A percentile compares a stretch with the other conserved stretches of the same genome.
These are phyloP conservation scores for Verbena officinalis DNA, from an alignment of 257 asterid genomes.

Conservation along the genomic window DNA sequence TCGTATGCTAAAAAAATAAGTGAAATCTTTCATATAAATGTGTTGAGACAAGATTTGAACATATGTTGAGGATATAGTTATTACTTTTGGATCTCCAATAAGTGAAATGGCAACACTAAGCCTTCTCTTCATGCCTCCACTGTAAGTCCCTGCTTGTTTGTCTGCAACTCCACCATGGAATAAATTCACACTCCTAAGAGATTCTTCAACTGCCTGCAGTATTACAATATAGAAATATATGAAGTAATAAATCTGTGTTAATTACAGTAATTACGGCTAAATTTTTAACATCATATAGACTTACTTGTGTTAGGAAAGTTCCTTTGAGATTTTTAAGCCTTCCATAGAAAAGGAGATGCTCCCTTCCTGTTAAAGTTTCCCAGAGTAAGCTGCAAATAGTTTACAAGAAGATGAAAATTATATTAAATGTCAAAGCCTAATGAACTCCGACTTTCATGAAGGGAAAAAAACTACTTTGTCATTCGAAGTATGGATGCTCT, in stretches of 20 bases:
- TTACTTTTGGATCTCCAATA: conserved; percentile 95
- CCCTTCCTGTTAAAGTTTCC: conserved; percentile 87
- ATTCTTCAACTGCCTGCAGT: conserved; percentile 88
- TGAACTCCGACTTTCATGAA: too few species aligned
- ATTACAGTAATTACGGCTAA: too few species aligned
- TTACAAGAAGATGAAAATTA: conserved; percentile 4
- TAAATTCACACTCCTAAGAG: conserved; percentile 84
- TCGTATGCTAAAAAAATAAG: background rate
- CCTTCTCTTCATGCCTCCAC: conserved; percentile 99
- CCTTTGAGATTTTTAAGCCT: conserved; percentile 97
- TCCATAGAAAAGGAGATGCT: conserved; percentile 94
- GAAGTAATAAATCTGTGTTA: background rate
- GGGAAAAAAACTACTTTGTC: too few species aligned
- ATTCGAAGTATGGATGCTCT: too few species aligned
- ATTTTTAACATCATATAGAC: conserved; percentile 23
- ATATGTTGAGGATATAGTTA: conserved; percentile 18
- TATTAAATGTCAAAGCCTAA: too few species aligned
- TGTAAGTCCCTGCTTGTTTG: conserved; percentile 82
- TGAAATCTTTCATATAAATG: background rate
- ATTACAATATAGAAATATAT: conserved; percentile 22
- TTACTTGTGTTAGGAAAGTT: conserved; percentile 66
- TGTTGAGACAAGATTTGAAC: conserved; percentile 10
- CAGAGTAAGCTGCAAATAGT: conserved; percentile 72
- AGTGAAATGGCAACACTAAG: conserved; percentile 98
- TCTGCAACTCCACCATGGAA: conserved; percentile 93